phyloP scores from a whole-genome alignment of 1,139 yeast genomes.

The Barnettozyma hawaiiensis region DNA sequence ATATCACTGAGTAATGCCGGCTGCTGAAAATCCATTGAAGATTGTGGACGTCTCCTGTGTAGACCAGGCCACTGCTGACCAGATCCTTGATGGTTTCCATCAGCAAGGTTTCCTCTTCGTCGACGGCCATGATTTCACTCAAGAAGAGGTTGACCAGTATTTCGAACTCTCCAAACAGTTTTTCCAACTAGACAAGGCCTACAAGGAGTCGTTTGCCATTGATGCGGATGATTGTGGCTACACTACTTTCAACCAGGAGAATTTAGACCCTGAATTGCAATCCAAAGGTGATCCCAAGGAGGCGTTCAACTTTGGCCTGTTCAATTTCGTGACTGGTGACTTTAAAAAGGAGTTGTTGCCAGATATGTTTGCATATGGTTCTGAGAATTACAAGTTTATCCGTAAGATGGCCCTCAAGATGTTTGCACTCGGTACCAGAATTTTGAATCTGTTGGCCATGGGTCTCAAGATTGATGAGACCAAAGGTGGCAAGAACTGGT shows the following conservation, averaged over 20 bases:
- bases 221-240: slow-evolving; percentile 57
- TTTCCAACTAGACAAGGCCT: slow-evolving; percentile 46
- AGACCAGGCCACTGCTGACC: slow-evolving; percentile 40
- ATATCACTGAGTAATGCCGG: slow-evolving; percentile 3
- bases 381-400: slow-evolving; percentile 33
- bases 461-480: slow-evolving; percentile 53
- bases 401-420: slow-evolving; percentile 34
- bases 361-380: slow-evolving; percentile 33
- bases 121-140: slow-evolving; percentile 65
- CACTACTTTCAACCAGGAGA: slow-evolving; percentile 55
- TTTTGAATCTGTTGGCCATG: slow-evolving; percentile 48
- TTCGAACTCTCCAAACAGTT: slow-evolving; percentile 52
- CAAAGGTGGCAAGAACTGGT: slow-evolving; percentile 50
- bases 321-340: slow-evolving; percentile 28
- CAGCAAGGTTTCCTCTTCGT: slow-evolving; percentile 67
- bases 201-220: slow-evolving; percentile 44
- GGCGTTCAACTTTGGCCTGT: slow-evolving; percentile 30
- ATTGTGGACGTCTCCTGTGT: slow-evolving; percentile 51
- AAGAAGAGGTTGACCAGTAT: slow-evolving; percentile 48
- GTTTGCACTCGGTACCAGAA: slow-evolving; percentile 31
- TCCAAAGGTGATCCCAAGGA: slow-evolving; percentile 40
- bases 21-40: slow-evolving; percentile 35
- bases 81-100: slow-evolving; percentile 58
- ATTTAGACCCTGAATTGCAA: slow-evolving; percentile 44
- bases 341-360: slow-evolving; percentile 37